Evolutionary conservation across 176 grass and related monocot species (phyloP).

Genomic region (Eragrostis curvula): DNA sequence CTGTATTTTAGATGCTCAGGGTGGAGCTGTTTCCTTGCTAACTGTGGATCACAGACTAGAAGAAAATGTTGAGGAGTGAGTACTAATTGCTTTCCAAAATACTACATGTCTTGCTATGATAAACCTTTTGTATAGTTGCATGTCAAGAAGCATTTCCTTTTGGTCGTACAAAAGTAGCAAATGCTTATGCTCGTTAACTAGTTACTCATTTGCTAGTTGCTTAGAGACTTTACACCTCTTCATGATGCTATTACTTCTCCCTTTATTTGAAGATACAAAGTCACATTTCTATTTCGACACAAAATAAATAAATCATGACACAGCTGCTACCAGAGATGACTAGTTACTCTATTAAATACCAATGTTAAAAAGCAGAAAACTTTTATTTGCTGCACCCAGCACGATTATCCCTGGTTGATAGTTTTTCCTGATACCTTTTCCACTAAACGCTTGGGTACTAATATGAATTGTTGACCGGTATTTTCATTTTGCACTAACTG

Average conservation of each 20-base stretch:
- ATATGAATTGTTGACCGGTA: slow-evolving; percentile 8
- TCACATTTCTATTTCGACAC: neutral
- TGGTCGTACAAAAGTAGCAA: neutral
- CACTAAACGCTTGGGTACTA: neutral
- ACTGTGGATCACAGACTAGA: slow-evolving; percentile 95
- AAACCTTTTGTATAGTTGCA: neutral
- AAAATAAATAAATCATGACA: neutral
- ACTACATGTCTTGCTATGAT: neutral
- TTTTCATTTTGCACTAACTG: slow-evolving; percentile 21
- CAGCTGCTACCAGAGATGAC: neutral
- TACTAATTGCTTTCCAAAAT: slow-evolving; percentile 29
- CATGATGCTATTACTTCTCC: neutral
- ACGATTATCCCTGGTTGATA: neutral
- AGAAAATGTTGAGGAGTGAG: slow-evolving; percentile 97
- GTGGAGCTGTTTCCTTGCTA: slow-evolving; percentile 78
- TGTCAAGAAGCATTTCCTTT: neutral
- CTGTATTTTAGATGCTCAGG: slow-evolving; percentile 89
- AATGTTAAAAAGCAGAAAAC: too few relatives aligned
- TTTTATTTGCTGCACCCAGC: neutral
- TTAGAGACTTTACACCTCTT: slow-evolving; percentile 2
- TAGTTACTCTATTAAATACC: slow-evolving; percentile 19
- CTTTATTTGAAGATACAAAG: neutral
- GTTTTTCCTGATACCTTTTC: slow-evolving; percentile 8
- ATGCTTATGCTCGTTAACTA: neutral
- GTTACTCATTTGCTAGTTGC: slow-evolving; percentile 9